phyloP scores from a whole-genome alignment of 225 moss, liverwort and hornwort genomes.

The Rhytidiadelphus loreus region DNA sequence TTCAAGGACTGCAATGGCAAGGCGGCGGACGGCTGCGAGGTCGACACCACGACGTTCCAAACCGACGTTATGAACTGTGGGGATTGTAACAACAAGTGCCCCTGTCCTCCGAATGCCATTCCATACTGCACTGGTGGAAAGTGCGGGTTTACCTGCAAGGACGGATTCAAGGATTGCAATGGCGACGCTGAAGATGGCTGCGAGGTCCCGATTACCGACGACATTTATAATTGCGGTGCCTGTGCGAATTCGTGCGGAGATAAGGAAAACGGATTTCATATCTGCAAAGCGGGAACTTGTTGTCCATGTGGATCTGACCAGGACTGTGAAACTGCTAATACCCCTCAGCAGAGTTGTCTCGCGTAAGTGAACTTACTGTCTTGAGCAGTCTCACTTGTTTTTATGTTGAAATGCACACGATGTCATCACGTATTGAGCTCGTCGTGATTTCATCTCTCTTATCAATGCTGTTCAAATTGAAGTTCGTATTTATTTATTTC shows the following conservation, averaged over 20 bases:
- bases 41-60: background rate
- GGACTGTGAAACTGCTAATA: background rate
- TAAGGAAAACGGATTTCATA: background rate
- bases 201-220: background rate
- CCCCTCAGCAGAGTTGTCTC: background rate
- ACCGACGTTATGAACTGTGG: background rate
- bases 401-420: background rate
- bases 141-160: background rate
- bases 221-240: background rate
- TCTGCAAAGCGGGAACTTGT: background rate
- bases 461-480: background rate
- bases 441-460: background rate
- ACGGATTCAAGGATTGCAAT: background rate
- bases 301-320: background rate
- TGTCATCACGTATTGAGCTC: background rate
- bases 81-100: background rate
- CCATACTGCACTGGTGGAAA: background rate
- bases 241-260: background rate
- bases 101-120: background rate
- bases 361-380: background rate
- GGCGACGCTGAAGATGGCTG: background rate
- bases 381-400: background rate
- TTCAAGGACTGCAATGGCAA: background rate
- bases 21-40: background rate
- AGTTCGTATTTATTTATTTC: background rate